A percentile compares a stretch with the other conserved stretches of the same genome.
Evolutionary conservation across 345 rosid species (phyloP).

Genomic region (Gossypium arboreum): DNA sequence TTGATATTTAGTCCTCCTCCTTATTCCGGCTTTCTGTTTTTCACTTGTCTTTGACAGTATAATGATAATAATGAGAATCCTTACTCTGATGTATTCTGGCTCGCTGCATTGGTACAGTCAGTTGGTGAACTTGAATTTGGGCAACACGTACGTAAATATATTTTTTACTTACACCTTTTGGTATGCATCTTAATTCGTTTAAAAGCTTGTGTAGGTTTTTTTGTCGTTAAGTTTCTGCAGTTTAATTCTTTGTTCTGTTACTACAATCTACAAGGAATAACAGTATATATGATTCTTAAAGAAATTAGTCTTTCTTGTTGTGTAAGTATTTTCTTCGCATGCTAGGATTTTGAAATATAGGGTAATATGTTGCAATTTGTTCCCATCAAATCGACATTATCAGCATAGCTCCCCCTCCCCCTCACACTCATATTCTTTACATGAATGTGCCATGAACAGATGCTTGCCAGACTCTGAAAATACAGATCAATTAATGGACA

Average conservation of each 20-base stretch:
- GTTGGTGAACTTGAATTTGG: slow-evolving; percentile 92
- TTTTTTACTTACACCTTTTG: background rate
- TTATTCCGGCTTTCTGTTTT: slow-evolving; percentile 3
- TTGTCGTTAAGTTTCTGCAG: background rate
- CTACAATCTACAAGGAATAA: background rate
- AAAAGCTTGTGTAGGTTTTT: background rate
- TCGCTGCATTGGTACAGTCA: slow-evolving; percentile 84
- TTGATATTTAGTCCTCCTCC: background rate
- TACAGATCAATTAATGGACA: background rate
- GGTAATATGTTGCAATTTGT: slow-evolving; percentile 1
- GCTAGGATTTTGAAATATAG: background rate
- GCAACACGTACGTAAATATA: slow-evolving; percentile 59
- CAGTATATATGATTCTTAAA: background rate
- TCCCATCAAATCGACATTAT: background rate
- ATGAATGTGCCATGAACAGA: background rate
- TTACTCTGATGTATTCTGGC: slow-evolving; percentile 96
- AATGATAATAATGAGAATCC: slow-evolving; percentile 93
- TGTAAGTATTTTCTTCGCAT: background rate
- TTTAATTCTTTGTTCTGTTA: slow-evolving; percentile 5
- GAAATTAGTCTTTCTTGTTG: background rate
- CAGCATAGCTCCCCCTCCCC: background rate
- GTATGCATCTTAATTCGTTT: background rate
- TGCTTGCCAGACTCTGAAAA: background rate
- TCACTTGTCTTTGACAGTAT: slow-evolving; percentile 48
- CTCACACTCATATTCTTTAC: background rate